Conservation (phyloP, 768 basidiomycete genomes). For the Coprinellus aureogranulatus region DNA sequence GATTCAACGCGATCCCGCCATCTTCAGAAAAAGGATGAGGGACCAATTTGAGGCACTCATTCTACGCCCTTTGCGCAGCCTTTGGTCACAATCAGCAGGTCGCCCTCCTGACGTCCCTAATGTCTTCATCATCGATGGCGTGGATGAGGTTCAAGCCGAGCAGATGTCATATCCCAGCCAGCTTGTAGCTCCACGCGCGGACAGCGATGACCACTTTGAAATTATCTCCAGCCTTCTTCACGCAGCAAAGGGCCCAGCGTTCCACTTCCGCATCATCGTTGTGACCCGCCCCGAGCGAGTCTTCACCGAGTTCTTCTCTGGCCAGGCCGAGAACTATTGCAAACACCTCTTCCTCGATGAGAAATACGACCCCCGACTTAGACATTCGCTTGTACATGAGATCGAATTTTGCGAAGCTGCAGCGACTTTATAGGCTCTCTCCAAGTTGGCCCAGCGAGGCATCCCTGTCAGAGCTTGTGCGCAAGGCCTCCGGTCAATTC, state of each 20-base stretch:
- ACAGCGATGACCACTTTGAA: neutral
- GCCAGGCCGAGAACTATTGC: neutral
- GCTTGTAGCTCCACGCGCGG: neutral
- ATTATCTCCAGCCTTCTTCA: constrained; percentile 1
- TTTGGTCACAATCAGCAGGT: too few relatives aligned
- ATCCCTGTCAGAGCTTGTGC: neutral
- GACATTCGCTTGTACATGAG: neutral
- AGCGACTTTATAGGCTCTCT: neutral
- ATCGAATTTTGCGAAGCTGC: neutral
- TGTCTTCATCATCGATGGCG: constrained; percentile 10
- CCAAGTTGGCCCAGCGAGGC: constrained; percentile 1
- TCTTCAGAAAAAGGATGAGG: neutral
- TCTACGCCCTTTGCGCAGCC: neutral
- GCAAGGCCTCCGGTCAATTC: constrained; percentile 13
- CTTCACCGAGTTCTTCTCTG: neutral
- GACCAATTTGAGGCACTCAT: neutral
- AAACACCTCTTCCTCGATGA: neutral
- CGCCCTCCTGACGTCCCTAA: neutral
- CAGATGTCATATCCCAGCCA: neutral
- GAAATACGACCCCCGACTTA: neutral
- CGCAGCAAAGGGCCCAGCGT: neutral
- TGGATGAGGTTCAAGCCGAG: constrained; percentile 10
- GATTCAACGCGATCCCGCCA: neutral
- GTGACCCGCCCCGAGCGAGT: constrained; percentile 5
- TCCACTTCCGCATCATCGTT: constrained; percentile 4